A percentile compares a stretch with the other conserved stretches of the same genome.
These are phyloP conservation scores for Primulina tabacum DNA, from an alignment of 257 asterid species.

Conservation along the genomic window DNA sequence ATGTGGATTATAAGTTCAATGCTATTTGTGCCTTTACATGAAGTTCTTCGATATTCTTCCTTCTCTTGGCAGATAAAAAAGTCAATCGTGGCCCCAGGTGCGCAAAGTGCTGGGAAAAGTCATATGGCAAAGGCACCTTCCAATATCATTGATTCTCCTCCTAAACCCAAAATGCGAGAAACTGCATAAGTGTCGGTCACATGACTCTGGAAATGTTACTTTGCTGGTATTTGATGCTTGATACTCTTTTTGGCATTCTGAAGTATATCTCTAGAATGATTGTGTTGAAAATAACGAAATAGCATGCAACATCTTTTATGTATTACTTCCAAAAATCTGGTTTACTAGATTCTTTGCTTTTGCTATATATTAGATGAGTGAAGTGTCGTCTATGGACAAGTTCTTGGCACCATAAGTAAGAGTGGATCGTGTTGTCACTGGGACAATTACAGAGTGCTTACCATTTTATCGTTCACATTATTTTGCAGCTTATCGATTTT, in stretches of 20 bases:
- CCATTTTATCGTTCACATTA: neutral
- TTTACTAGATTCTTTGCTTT: neutral
- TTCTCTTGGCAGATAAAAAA: conserved; percentile 57
- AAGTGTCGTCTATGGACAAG: neutral
- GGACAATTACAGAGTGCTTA: neutral
- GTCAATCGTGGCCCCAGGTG: conserved; percentile 44
- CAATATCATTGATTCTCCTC: conserved; percentile 60
- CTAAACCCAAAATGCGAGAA: conserved; percentile 58
- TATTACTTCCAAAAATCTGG: neutral
- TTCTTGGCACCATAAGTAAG: neutral
- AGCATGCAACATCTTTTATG: neutral
- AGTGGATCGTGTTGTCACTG: neutral
- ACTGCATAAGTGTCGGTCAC: conserved; percentile 36
- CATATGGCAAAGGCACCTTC: conserved; percentile 62
- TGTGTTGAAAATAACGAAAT: neutral
- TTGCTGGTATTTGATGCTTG: conserved; percentile 11
- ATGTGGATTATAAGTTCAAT: neutral
- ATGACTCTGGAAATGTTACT: neutral
- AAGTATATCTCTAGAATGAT: neutral
- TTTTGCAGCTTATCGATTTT: neutral
- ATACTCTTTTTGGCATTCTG: neutral
- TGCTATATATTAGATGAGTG: neutral
- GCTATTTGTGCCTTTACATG: neutral
- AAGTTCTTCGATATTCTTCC: neutral
- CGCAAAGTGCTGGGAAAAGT: conserved; percentile 59